Conservation (phyloP, 2,329 filamentous ascomycete species). For the Calonectria leucothoes region DNA sequence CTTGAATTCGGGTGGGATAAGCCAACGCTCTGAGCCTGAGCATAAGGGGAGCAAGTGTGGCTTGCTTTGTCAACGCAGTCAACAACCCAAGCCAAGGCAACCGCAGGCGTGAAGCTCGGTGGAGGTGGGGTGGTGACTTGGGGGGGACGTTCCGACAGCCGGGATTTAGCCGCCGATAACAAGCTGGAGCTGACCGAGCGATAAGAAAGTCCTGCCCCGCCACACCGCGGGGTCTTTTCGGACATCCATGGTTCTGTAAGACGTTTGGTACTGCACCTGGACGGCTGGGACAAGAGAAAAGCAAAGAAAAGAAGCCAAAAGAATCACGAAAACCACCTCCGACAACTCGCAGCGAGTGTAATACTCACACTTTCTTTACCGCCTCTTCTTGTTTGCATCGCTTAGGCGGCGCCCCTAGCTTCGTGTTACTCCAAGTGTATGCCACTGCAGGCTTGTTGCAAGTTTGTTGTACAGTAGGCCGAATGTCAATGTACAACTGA, state of each 20-base stretch:
- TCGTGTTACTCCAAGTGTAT: neutral
- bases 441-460: neutral
- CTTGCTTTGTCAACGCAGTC: conserved; percentile 5
- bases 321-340: neutral
- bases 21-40: neutral
- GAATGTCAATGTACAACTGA: neutral
- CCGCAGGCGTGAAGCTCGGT: conserved; percentile 1
- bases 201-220: neutral
- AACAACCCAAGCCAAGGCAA: conserved; percentile 6
- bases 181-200: neutral
- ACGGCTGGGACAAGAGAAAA: neutral
- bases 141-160: neutral
- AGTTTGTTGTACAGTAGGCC: neutral
- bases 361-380: neutral
- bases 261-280: neutral
- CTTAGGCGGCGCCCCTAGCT: neutral
- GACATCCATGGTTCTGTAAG: neutral
- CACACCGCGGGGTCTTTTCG: neutral
- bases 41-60: neutral
- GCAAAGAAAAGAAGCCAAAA: too few relatives aligned
- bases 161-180: neutral
- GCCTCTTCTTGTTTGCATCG: neutral
- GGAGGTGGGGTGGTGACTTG: conserved; percentile 6
- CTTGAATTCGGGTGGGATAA: neutral
- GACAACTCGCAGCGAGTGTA: neutral